These are phyloP conservation scores for Forsythia viridissima DNA, from an alignment of 257 asterid species.

Conservation along the genomic window DNA sequence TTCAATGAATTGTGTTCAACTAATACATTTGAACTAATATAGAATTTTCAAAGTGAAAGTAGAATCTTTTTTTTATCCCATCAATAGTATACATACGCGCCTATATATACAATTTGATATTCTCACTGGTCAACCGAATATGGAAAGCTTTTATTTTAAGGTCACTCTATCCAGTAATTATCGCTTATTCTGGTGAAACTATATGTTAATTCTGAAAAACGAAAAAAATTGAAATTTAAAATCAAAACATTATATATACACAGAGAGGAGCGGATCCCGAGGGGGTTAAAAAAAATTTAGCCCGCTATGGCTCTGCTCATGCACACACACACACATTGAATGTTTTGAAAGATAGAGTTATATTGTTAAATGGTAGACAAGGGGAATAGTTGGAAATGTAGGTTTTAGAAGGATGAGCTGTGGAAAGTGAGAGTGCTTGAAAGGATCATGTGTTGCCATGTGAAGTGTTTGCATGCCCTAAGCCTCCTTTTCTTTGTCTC, in stretches of 20 bases:
- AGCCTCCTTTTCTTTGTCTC: constrained; percentile 54
- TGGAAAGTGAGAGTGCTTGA: constrained; percentile 46
- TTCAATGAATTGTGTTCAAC: background rate
- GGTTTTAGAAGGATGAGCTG: constrained; percentile 58
- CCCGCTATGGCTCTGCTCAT: no score
- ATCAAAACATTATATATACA: background rate
- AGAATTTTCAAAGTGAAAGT: no score
- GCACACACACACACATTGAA: background rate
- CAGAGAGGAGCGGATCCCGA: no score
- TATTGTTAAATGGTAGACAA: constrained; percentile 10
- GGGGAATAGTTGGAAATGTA: constrained; percentile 22
- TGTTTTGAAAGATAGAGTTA: background rate
- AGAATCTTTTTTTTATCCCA: background rate
- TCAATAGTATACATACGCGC: background rate
- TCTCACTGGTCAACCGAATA: background rate
- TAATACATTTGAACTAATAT: background rate
- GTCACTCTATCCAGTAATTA: background rate
- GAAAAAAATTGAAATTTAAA: no score
- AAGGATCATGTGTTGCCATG: constrained; percentile 61
- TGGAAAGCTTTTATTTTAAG: background rate
- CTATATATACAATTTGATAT: background rate
- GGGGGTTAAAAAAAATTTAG: no score
- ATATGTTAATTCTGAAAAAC: background rate
- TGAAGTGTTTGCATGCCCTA: constrained; percentile 69
- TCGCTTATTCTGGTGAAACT: background rate